A percentile compares a stretch with the other conserved stretches of the same genome.
Evolutionary conservation across 2,329 filamentous ascomycete genomes (phyloP).

Genomic region (Dryadomyces quercus-mongolicae): DNA sequence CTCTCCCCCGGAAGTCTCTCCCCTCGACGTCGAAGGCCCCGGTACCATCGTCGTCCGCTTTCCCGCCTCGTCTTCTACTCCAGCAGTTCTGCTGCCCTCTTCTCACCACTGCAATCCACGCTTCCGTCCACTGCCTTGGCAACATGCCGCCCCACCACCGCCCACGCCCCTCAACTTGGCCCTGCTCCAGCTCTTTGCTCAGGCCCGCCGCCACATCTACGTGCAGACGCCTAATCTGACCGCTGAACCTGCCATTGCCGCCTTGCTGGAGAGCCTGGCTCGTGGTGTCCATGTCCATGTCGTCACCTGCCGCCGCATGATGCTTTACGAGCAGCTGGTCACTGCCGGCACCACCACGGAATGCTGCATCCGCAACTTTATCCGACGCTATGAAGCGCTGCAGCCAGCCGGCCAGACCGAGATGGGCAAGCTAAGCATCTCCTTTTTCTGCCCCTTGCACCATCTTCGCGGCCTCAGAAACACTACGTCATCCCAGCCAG

Average conservation of each 20-base stretch:
- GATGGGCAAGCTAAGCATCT: constrained; percentile 42
- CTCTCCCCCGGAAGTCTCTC: background rate
- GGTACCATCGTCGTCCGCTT: constrained; percentile 10
- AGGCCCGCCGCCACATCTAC: constrained; percentile 46
- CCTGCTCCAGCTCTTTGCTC: constrained; percentile 46
- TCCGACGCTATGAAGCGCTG: constrained; percentile 37
- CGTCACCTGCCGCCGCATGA: constrained; percentile 56
- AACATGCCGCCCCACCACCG: constrained; percentile 22
- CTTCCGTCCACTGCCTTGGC: constrained; percentile 49
- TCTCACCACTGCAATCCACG: constrained; percentile 57
- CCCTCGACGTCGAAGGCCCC: constrained; percentile 8
- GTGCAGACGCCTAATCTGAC: constrained; percentile 74
- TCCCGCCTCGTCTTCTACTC: background rate
- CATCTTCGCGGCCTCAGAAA: background rate
- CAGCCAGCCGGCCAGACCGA: constrained; percentile 1
- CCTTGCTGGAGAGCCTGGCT: constrained; percentile 45
- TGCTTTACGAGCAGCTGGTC: constrained; percentile 69
- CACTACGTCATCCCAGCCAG: background rate
- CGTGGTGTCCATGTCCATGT: constrained; percentile 58
- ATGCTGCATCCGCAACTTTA: constrained; percentile 47
- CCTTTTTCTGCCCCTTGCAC: constrained; percentile 38
- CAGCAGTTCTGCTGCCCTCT: constrained; percentile 58
- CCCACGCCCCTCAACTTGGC: constrained; percentile 58
- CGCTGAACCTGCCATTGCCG: constrained; percentile 47
- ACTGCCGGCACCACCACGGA: constrained; percentile 66